Percentiles rank a stretch among this genome's conserved stretches.
phyloP scores from a whole-genome alignment of 768 basidiomycete species.

The Daedaleopsis nitida region DNA sequence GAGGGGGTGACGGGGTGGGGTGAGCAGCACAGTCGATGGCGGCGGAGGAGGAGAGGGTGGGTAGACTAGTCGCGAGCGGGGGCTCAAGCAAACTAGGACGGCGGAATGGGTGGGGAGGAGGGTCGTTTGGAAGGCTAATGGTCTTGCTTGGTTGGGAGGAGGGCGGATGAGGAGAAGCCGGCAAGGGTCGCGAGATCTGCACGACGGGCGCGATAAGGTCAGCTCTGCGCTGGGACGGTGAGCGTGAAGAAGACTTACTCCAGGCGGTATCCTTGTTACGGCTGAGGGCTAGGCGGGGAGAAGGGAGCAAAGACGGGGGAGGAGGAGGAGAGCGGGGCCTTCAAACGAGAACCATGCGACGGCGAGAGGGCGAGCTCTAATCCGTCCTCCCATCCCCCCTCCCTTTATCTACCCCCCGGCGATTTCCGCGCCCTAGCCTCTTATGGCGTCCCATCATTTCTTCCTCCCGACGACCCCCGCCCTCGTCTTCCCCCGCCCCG shows the following conservation, averaged over 20 bases:
- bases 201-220: constrained; percentile 10
- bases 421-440: constrained; percentile 7
- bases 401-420: constrained; percentile 19
- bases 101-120: constrained; percentile 37
- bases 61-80: constrained; percentile 36
- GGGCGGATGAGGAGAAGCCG: constrained; percentile 68
- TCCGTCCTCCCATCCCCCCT: neutral
- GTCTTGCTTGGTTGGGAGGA: constrained; percentile 20
- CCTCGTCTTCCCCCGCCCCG: no score
- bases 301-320: constrained; percentile 31
- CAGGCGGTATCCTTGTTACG: constrained; percentile 58
- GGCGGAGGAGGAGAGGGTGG: constrained; percentile 35
- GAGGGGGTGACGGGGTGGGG: constrained; percentile 29
- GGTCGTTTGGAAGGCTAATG: constrained; percentile 24
- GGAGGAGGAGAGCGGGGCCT: constrained; percentile 24
- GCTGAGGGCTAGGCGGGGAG: constrained; percentile 45
- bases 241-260: constrained; percentile 32
- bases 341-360: constrained; percentile 25
- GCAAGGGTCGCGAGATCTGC: constrained; percentile 94
- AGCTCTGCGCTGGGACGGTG: neutral
- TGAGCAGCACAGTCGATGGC: constrained; percentile 2
- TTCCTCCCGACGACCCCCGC: neutral
- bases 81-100: constrained; percentile 40
- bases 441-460: neutral
- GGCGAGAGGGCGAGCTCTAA: constrained; percentile 5